A percentile compares a stretch with the other conserved stretches of the same genome.
phyloP scores from a whole-genome alignment of 2,329 filamentous ascomycete species.

The Grosmannia serpens region DNA sequence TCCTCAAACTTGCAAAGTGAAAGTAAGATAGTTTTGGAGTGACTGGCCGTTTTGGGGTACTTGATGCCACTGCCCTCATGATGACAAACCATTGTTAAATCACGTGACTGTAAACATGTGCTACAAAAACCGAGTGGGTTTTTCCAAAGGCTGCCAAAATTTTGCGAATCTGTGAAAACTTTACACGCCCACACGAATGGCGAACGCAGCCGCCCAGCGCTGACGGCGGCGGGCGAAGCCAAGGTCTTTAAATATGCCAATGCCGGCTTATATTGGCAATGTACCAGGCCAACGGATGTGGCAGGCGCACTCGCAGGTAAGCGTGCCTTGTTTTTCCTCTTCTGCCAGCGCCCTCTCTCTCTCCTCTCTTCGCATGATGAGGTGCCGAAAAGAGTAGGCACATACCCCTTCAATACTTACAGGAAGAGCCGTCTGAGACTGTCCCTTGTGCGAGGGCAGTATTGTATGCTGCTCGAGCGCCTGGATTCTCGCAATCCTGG shows the following conservation, averaged over 20 bases:
- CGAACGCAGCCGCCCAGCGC: too few relatives aligned
- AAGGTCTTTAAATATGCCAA: too few relatives aligned
- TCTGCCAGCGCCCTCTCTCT: not conserved
- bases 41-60: too few relatives aligned
- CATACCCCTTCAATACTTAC: slow-evolving; percentile 18
- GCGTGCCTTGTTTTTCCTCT: not conserved
- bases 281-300: too few relatives aligned
- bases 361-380: slow-evolving; percentile 21
- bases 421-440: slow-evolving; percentile 33
- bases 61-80: not conserved
- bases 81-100: not conserved
- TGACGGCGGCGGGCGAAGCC: too few relatives aligned
- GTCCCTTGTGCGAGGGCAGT: slow-evolving; percentile 8
- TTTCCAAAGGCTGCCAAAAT: too few relatives aligned
- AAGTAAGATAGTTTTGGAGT: too few relatives aligned
- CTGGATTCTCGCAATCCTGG: not conserved
- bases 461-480: not conserved
- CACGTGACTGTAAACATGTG: not conserved
- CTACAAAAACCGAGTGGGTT: not conserved
- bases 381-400: slow-evolving; percentile 17
- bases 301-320: too few relatives aligned
- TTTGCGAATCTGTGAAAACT: too few relatives aligned
- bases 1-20: too few relatives aligned
- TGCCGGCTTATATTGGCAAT: too few relatives aligned
- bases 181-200: too few relatives aligned